These are phyloP conservation scores for Magnaporthales sp. DNA, from an alignment of 2,329 filamentous ascomycete genomes.

Conservation along the genomic window DNA sequence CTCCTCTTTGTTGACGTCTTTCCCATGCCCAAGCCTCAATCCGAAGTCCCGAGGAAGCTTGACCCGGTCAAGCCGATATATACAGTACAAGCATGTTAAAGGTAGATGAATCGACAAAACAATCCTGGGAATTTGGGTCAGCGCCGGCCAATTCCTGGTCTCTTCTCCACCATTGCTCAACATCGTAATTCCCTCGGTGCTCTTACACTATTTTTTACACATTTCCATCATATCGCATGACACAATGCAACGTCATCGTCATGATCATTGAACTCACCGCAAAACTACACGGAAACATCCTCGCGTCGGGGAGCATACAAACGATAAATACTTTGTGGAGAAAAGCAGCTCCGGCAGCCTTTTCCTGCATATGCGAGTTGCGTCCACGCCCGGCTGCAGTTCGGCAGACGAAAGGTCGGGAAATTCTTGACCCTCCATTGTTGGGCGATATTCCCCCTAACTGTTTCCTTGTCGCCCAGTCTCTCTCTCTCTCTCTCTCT, in stretches of 20 bases:
- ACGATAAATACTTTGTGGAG: background rate
- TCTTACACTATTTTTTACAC: background rate
- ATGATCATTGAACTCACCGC: background rate
- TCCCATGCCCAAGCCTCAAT: background rate
- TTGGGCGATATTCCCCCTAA: background rate
- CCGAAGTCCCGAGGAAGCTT: background rate
- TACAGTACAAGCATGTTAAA: background rate
- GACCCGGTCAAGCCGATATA: background rate
- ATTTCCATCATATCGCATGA: background rate
- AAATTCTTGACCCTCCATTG: background rate
- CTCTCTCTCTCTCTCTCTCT: background rate
- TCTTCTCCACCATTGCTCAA: background rate
- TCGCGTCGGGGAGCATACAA: background rate
- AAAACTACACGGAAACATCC: background rate
- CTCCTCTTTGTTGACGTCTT: background rate
- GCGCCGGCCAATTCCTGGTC: too few species aligned
- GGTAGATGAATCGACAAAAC: background rate
- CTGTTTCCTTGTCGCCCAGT: background rate
- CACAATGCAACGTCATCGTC: background rate
- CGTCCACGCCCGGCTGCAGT: background rate
- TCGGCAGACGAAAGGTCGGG: background rate
- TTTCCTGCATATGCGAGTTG: background rate
- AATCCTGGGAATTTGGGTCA: background rate
- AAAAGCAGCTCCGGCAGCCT: background rate
- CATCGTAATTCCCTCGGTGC: background rate